Evolutionary conservation across 2,329 filamentous ascomycete genomes (phyloP).

Genomic region (Colletotrichum truncatum): DNA sequence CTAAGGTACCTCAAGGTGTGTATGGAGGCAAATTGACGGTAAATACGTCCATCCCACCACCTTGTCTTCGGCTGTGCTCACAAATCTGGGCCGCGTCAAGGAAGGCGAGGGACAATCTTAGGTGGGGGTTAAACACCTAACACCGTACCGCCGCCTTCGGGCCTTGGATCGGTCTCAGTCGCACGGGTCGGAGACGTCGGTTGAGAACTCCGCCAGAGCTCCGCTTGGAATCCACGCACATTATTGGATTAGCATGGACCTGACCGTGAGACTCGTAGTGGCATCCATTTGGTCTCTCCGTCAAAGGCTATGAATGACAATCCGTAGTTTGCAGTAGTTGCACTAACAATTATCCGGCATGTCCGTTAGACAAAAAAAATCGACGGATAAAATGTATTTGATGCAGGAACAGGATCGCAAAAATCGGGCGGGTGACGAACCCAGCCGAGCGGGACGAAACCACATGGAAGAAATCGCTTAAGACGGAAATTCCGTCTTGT

Average conservation of each 20-base stretch:
- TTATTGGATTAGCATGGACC: constrained; percentile 23
- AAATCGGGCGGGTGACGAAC: constrained; percentile 1
- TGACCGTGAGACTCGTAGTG: constrained; percentile 3
- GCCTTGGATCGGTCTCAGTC: constrained; percentile 25
- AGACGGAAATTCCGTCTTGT: constrained; percentile 23
- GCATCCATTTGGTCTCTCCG: background rate
- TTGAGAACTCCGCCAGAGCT: constrained; percentile 26
- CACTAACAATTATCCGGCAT: constrained; percentile 18
- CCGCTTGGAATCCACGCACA: constrained; percentile 28
- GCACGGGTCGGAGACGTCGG: constrained; percentile 24
- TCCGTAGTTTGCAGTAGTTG: background rate
- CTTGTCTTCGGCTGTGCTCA: constrained; percentile 10
- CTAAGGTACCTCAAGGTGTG: constrained; percentile 27
- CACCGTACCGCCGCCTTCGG: constrained; percentile 26
- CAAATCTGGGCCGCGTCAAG: constrained; percentile 20
- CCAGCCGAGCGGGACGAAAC: constrained; percentile 10
- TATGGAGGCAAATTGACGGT: constrained; percentile 7
- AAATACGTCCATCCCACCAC: constrained; percentile 15
- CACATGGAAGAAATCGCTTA: constrained; percentile 10
- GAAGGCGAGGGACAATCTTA: constrained; percentile 15
- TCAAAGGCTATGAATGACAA: constrained; percentile 25
- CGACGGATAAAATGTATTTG: constrained; percentile 19
- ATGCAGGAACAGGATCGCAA: constrained; percentile 13
- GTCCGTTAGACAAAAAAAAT: constrained; percentile 4
- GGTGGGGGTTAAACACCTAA: constrained; percentile 22